Evolutionary conservation across 352 stramenopile genomes (phyloP).

Genomic region (Globisporangium abappressorium): DNA sequence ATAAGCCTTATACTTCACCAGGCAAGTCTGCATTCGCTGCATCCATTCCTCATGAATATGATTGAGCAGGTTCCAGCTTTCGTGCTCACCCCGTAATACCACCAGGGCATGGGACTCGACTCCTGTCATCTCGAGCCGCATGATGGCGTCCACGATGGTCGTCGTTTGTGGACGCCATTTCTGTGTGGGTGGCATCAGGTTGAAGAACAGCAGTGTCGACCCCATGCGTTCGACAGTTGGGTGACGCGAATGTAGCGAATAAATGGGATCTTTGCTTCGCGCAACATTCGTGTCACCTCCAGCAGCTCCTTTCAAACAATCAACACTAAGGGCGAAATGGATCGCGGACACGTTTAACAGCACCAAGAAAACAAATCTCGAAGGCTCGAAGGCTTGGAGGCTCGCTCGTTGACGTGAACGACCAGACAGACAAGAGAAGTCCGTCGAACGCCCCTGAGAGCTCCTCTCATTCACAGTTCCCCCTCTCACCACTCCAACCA

Average conservation of each 20-base stretch:
- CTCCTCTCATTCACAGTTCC: not conserved
- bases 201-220: constrained; percentile 5
- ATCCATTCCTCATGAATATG: not conserved
- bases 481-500: not conserved
- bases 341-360: not conserved
- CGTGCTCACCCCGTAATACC: not conserved
- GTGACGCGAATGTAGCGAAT: constrained; percentile 1
- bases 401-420: not conserved
- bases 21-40: not conserved
- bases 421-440: constrained; percentile 1
- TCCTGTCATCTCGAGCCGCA: not conserved
- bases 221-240: not conserved
- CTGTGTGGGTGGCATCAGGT: not conserved
- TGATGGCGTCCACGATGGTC: not conserved
- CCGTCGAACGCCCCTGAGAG: not conserved
- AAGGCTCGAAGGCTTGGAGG: not conserved
- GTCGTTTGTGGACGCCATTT: not conserved
- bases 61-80: not conserved
- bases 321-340: constrained; percentile 3
- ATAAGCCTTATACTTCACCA: no score
- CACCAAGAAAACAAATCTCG: not conserved
- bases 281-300: constrained; percentile 10
- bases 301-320: constrained; percentile 8
- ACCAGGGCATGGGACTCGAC: not conserved
- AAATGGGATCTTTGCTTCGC: not conserved